Evolutionary conservation across 257 asterid genomes (phyloP).

Genomic region (Nicotiana tabacum): DNA sequence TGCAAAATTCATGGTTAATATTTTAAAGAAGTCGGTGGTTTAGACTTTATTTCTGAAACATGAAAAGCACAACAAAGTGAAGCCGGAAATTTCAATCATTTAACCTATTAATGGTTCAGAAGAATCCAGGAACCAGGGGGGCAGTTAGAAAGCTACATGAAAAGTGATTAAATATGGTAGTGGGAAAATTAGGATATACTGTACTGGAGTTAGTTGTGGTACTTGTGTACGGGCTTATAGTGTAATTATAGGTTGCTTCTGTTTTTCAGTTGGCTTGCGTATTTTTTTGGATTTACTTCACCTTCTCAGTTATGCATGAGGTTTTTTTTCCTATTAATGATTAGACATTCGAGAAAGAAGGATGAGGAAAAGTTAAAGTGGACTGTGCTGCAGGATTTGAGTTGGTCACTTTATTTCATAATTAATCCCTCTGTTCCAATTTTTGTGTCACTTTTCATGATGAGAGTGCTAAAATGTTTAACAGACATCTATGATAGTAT

Average conservation of each 20-base stretch:
- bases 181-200: neutral
- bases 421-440: neutral
- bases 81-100: neutral
- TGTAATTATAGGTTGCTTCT: neutral
- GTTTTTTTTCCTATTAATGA: neutral
- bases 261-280: neutral
- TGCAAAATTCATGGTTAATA: neutral
- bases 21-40: neutral
- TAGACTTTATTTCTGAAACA: neutral
- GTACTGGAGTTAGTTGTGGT: neutral
- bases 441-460: neutral
- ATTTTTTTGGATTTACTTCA: neutral
- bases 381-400: neutral
- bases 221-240: neutral
- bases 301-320: neutral
- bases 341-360: neutral
- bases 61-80: slow-evolving; percentile 1
- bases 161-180: neutral
- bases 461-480: neutral
- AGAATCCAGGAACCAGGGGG: neutral
- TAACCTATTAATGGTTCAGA: neutral
- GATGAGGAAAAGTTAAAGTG: neutral
- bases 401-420: neutral
- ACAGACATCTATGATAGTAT: neutral
- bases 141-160: neutral